Evolutionary conservation across 2,329 filamentous ascomycete species (phyloP), one percentile per base, ranked within the genome.

Genomic region (Coniochaeta sp.): DNA sequence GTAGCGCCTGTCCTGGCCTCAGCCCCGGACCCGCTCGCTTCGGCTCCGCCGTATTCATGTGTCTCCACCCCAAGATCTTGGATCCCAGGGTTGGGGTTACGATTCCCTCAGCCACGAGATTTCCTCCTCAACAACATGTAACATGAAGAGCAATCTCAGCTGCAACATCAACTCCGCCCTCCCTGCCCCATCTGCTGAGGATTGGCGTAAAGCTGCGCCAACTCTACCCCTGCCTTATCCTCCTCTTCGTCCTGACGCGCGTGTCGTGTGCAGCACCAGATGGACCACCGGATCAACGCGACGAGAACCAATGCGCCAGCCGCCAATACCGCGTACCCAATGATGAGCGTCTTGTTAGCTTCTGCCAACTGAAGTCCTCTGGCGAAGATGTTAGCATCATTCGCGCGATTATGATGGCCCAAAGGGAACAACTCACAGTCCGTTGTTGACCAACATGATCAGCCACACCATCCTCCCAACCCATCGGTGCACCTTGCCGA

Each of bases 281-380:
- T 27, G 35, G 55, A 56, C 22, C 57, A 58, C 32, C 57, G 56
- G 24, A 61, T 49, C 1, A 58, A 55, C 14, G 56, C 38, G 28
- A 59, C 40, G 12, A 61, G 33, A 31, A 60, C 22, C 10, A 61
- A 10, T 7, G 58, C 45, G 5, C 53, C 60, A 3, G 52, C 55
- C 1, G 57, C 56, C 24, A 63, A 27, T 3, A 59, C 58, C 9
- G 55, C 48, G 46, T 60, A 63, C 22, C 53, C 60, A 14, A 63
- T 51, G 14, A 61, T 52, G 49, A 61, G 47, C 16, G 53, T 30
- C 16, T 26, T 27, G 4, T 26, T 54, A 9, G 56, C 54, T 18
- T 57, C 53, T 2, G 60, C 55, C n/a, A 61, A 24, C 32, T 60
- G 55, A 45, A 63, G 40, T 9, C 60, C 60, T 35, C 60, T 62